Conservation (phyloP, 176 grass and related monocot genomes). For the Zizania latifolia region DNA sequence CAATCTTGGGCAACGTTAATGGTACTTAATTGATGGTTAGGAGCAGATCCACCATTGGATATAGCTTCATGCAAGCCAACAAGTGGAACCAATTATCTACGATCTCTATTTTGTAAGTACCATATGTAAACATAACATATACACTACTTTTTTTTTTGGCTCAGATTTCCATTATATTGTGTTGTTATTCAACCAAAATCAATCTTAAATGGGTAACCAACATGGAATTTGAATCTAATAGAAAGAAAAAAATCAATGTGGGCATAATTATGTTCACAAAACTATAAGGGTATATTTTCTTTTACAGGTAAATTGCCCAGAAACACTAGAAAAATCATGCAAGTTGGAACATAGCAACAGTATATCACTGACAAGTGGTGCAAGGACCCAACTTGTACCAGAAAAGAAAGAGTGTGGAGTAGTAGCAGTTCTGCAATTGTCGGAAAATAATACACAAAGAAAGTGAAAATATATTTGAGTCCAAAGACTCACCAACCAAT, state of each 20-base stretch:
- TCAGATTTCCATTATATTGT: neutral
- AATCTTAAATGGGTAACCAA: neutral
- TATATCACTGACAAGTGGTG: neutral
- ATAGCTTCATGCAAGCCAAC: neutral
- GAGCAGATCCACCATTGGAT: neutral
- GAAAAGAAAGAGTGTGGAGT: neutral
- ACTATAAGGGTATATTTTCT: neutral
- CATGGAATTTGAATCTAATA: neutral
- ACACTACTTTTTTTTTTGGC: neutral
- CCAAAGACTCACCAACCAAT: slow-evolving; percentile 83
- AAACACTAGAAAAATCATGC: neutral
- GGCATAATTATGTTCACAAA: neutral
- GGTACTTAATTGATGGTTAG: neutral
- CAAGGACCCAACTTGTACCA: neutral
- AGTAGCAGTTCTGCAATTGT: neutral
- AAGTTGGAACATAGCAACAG: neutral
- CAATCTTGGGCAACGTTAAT: neutral
- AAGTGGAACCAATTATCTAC: neutral
- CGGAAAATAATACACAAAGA: neutral
- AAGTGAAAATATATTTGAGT: neutral
- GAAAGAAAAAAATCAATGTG: neutral
- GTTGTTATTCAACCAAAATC: neutral
- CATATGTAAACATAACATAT: neutral
- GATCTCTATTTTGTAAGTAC: slow-evolving; percentile 5
- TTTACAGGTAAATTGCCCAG: neutral